Base-by-base conservation (phyloP, 2,329 filamentous ascomycete genomes). In the Arthrobotrys entomopaga region DNA sequence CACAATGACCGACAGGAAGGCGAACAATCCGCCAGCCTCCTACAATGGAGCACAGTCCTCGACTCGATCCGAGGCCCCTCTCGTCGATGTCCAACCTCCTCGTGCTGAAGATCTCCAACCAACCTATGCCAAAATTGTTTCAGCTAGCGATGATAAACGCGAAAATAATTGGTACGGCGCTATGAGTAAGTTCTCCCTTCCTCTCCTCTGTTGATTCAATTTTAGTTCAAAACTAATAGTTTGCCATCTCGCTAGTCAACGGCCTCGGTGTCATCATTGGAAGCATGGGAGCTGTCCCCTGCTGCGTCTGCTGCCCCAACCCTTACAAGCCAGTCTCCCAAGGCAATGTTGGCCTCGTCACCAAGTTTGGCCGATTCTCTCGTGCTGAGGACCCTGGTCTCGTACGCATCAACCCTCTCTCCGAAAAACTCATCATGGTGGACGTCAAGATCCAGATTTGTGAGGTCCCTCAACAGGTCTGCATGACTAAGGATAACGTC, bases 401-500 rank as follows among this genome's bases (percentile, higher is more conserved):
- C 34, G 92, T 98, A 82, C 96, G 96, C 85, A 89, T 99, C 85
- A 99, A 99, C 84, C 94, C 94, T 2, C 88, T 98, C 64, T 94
- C 91, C 79, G 95, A 99, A 85, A 88, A 86, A 70, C 86, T 99
- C 48, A 90, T 92, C 78, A 92, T 96, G 79, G 90, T 99, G 81
- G 95, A 99, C 82, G 95, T 99, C 84, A 99, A 98, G 88, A 97
- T 98, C 79, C 95, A 99, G 84, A 97, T 97, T 77, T 92, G 96
- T 81, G 86, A 99, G 85, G 95, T 99, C 22, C 94, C 94, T 16
- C 89, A 93, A 83, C 95, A 99, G 83, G 89, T 94, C 76, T 98
- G 95, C 86, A 99, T 99, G 93, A 99, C 95, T 82, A 98, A 98
- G 85, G 95, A 99, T 86, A 99, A 99, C 80, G 95, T 98, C 77